Conservation (phyloP, 2,329 filamentous ascomycete genomes). For the Capronia epimyces region DNA sequence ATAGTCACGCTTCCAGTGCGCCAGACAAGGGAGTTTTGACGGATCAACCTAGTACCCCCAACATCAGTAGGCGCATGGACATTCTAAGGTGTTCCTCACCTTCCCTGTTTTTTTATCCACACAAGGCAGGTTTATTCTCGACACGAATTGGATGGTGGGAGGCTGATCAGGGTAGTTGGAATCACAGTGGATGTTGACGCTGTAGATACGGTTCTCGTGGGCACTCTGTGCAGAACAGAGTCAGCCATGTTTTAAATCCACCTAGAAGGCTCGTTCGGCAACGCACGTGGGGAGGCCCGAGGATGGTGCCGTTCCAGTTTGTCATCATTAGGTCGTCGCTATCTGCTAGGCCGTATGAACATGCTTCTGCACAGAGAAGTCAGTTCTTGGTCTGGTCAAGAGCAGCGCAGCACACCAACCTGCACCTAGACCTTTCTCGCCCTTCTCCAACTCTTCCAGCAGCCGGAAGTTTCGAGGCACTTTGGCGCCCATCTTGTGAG, state of each 20-base stretch:
- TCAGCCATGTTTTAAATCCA: constrained; percentile 2
- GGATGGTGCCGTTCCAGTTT: constrained; percentile 97
- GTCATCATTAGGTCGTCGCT: constrained; percentile 94
- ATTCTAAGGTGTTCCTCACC: constrained; percentile 40
- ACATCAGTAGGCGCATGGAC: background rate
- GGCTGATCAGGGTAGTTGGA: constrained; percentile 82
- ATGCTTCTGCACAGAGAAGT: constrained; percentile 62
- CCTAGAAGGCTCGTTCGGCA: background rate
- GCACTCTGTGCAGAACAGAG: constrained; percentile 59
- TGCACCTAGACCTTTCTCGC: constrained; percentile 92
- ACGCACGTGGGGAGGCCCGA: constrained; percentile 89
- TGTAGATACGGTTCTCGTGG: constrained; percentile 99
- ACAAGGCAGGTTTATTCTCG: constrained; percentile 92
- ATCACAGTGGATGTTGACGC: constrained; percentile 92
- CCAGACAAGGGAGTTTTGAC: constrained; percentile 73
- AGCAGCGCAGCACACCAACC: constrained; percentile 48
- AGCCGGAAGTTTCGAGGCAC: constrained; percentile 94
- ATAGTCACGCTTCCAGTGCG: constrained; percentile 85
- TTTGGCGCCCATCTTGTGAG: constrained; percentile 58
- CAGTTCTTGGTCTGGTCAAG: constrained; percentile 15
- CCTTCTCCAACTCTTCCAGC: constrained; percentile 96
- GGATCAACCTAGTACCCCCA: constrained; percentile 62
- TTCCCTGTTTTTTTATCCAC: constrained; percentile 74
- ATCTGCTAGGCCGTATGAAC: constrained; percentile 92
- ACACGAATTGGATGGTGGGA: constrained; percentile 86